Base-by-base conservation (phyloP, 768 basidiomycete species). In the Tricholoma sp. region DNA sequence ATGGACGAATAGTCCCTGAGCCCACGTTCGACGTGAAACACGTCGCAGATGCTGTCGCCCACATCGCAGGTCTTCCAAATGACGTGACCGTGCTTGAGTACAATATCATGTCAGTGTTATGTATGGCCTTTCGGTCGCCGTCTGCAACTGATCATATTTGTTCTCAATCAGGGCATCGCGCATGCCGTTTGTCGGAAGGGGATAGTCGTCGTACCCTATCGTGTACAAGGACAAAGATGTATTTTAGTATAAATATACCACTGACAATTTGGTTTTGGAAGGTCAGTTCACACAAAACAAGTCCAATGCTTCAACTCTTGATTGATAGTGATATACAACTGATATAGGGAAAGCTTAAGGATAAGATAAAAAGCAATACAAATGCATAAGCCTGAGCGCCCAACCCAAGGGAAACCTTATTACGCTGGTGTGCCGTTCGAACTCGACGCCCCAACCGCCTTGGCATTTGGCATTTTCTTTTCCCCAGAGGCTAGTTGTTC, bases 391-490 rank as follows among this genome's bases (percentile, higher is more conserved):
- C n/a, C 8, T 47, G 7, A 29, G 11, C 12, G 24, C 18, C 13
- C 15, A 39, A 44, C 11, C 33, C 56, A 59, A 44, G 45, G 64
- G 45, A 70, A 65, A 28, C 17, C 41, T 15, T 24, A 69, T 57
- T 49, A 49, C 15, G 32, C 47, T n/a, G 31, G 29, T 10, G 47
- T 17, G n/a, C 47, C 47, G n/a, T 33, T 57, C 20, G 64, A 62
- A 47, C 68, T 70, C 36, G 78, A 74, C n/a, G 75, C 72, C 13
- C 75, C 78, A 42, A 73, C 71, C n/a, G 76, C 77, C 64, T 94
- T 95, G 8, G 75, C 76, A 64, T 94, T 95, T n/a, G 94, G 94
- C 92, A 96, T 92, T 74, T 95, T 97, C 73, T 89, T 93, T 57
- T 92, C 90, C 15, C 91, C 88, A 13, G 80, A 80, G 0, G 88